These are phyloP conservation scores for Saturnispora halmiae DNA, from an alignment of 805 yeast genomes.

Conservation along the genomic window DNA sequence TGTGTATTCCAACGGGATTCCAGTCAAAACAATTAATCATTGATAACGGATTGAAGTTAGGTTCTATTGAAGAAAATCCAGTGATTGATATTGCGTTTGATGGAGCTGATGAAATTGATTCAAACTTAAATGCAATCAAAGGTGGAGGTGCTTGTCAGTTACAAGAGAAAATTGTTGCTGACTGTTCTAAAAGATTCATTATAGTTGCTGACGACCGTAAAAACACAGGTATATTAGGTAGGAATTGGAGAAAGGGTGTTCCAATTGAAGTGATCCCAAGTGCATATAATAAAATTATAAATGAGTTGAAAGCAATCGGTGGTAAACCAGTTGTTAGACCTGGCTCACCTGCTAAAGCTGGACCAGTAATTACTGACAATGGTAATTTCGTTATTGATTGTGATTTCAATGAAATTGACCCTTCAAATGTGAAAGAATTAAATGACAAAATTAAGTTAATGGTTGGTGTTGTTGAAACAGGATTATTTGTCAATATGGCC, in stretches of 20 bases:
- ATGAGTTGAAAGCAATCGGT: conserved; percentile 54
- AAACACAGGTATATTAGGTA: conserved; percentile 64
- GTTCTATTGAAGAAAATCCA: conserved; percentile 76
- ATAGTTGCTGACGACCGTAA: conserved; percentile 92
- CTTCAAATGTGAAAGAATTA: conserved; percentile 36
- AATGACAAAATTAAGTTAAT: conserved; percentile 60
- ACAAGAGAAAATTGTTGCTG: conserved; percentile 92
- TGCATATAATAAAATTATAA: conserved; percentile 67
- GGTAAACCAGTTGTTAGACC: conserved; percentile 65
- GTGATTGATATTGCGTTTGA: conserved; percentile 88
- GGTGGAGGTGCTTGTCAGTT: conserved; percentile 99
- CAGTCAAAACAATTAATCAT: conserved; percentile 83
- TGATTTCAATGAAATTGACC: conserved; percentile 71
- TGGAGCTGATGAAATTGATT: conserved; percentile 96
- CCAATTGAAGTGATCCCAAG: conserved; percentile 94
- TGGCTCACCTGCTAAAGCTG: conserved; percentile 90
- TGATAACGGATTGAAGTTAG: conserved; percentile 68
- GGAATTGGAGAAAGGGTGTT: conserved; percentile 79
- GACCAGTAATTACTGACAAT: conserved; percentile 94
- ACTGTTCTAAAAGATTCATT: conserved; percentile 64
- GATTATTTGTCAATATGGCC: conserved; percentile 72
- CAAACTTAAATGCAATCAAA: conserved; percentile 73
- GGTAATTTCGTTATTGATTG: conserved; percentile 91
- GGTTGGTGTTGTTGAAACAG: conserved; percentile 95
- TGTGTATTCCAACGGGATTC: conserved; percentile 94